Conservation (phyloP, 1,284 basidiomycete species). For the Irpex sp. region DNA sequence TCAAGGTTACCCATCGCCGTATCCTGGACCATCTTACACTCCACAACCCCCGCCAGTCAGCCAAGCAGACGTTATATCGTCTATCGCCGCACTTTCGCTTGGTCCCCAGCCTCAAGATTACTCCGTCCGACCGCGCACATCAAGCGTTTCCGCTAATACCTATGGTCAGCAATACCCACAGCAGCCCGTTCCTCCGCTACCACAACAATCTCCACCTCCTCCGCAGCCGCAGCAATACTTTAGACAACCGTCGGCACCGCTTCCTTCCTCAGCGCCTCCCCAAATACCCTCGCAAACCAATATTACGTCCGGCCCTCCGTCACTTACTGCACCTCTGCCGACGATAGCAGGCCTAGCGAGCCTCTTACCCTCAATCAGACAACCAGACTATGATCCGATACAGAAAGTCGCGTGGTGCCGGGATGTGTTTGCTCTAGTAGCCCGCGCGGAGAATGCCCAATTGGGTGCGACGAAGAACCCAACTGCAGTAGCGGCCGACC, state of each 20-base stretch:
- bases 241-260: neutral
- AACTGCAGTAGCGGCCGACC: conserved; percentile 38
- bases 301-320: conserved; percentile 30
- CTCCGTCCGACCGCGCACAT: neutral
- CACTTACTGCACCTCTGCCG: conserved; percentile 64
- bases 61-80: conserved; percentile 13
- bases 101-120: conserved; percentile 9
- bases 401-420: conserved; percentile 73
- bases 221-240: conserved; percentile 14
- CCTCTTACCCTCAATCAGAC: conserved; percentile 44
- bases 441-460: conserved; percentile 46
- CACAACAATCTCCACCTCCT: conserved; percentile 16
- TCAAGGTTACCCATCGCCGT: conserved; percentile 17
- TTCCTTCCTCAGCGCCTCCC: conserved; percentile 15
- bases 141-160: conserved; percentile 1
- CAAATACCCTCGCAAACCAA: conserved; percentile 12
- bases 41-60: conserved; percentile 3
- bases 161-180: conserved; percentile 14
- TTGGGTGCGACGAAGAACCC: conserved; percentile 20
- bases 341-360: conserved; percentile 50
- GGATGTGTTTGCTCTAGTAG: conserved; percentile 78
- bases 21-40: conserved; percentile 21
- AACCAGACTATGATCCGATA: conserved; percentile 48
- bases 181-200: conserved; percentile 8
- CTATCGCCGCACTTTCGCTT: conserved; percentile 20